A percentile compares a stretch with the other conserved stretches of the same genome.
phyloP scores from a whole-genome alignment of 805 yeast genomes.

The Naumovozyma baii region DNA sequence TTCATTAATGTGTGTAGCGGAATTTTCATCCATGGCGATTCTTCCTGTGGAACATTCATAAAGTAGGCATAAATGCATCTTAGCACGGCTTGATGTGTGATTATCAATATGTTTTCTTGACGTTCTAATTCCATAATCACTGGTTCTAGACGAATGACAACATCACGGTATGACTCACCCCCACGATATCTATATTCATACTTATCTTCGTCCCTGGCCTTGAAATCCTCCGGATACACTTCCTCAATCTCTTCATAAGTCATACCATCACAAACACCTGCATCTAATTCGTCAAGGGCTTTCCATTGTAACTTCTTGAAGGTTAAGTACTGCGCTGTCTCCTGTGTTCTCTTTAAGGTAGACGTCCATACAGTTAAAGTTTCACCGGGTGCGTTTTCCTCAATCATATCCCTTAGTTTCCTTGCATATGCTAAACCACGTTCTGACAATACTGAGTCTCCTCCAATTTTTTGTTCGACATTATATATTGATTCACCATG shows the following conservation, averaged over 20 bases:
- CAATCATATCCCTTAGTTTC: slow-evolving; percentile 69
- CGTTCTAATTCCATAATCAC: slow-evolving; percentile 97
- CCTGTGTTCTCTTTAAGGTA: slow-evolving; percentile 82
- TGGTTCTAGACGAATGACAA: slow-evolving; percentile 89
- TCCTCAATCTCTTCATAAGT: slow-evolving; percentile 88
- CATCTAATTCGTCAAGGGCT: slow-evolving; percentile 93
- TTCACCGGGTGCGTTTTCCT: slow-evolving; percentile 42
- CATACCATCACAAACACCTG: slow-evolving; percentile 95
- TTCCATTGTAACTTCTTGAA: slow-evolving; percentile 87
- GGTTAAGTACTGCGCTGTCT: slow-evolving; percentile 76
- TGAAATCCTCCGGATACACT: slow-evolving; percentile 85
- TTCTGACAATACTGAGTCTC: slow-evolving; percentile 77
- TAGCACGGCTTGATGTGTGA: slow-evolving; percentile 95
- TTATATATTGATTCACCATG: slow-evolving; percentile 94
- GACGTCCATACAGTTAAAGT: slow-evolving; percentile 92
- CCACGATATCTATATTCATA: slow-evolving; percentile 94
- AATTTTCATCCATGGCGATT: slow-evolving; percentile 97
- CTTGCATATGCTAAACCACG: slow-evolving; percentile 79
- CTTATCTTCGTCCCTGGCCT: slow-evolving; percentile 90
- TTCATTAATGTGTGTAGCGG: slow-evolving; percentile 92
- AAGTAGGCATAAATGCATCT: slow-evolving; percentile 95
- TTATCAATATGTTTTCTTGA: slow-evolving; percentile 89
- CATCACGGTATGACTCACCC: slow-evolving; percentile 94
- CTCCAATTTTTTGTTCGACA: slow-evolving; percentile 90
- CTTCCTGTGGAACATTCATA: slow-evolving; percentile 97